These are phyloP conservation scores for Scleromitrula shiraiana DNA, from an alignment of 2,329 filamentous ascomycete genomes.

Conservation along the genomic window DNA sequence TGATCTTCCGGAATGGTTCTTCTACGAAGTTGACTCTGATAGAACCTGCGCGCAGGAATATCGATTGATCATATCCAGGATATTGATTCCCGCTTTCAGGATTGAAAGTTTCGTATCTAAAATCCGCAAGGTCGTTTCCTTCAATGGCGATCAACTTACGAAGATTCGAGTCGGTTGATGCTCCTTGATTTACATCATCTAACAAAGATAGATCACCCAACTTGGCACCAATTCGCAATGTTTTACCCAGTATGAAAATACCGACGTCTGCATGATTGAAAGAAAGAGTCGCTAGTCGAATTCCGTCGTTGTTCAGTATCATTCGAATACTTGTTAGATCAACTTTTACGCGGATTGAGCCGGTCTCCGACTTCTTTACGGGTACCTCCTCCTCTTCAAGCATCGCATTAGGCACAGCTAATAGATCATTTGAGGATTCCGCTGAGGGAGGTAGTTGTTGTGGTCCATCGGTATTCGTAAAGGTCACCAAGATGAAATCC, in stretches of 20 bases:
- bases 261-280: conserved; percentile 89
- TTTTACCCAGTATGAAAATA: conserved; percentile 76
- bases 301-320: conserved; percentile 95
- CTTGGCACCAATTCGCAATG: conserved; percentile 79
- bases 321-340: conserved; percentile 89
- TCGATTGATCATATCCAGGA: conserved; percentile 88
- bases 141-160: conserved; percentile 89
- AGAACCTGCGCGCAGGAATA: conserved; percentile 84
- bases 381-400: conserved; percentile 21
- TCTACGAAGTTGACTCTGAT: conserved; percentile 96
- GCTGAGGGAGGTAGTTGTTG: conserved; percentile 33
- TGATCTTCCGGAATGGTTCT: conserved; percentile 95
- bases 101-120: conserved; percentile 96
- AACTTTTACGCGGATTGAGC: conserved; percentile 78
- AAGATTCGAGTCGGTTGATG: conserved; percentile 70
- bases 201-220: conserved; percentile 83
- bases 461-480: conserved; percentile 53
- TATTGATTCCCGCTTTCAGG: conserved; percentile 60
- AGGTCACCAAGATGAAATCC: conserved; percentile 91
- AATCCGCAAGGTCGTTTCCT: conserved; percentile 90
- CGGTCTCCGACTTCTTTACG: conserved; percentile 17
- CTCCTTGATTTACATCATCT: conserved; percentile 89
- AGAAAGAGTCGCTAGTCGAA: conserved; percentile 84
- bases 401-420: conserved; percentile 1
- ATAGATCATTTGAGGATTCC: conserved; percentile 25